A percentile compares a stretch with the other conserved stretches of the same genome.
These are phyloP conservation scores for Sporormia fimetaria DNA, from an alignment of 495 filamentous ascomycete species.

Conservation along the genomic window DNA sequence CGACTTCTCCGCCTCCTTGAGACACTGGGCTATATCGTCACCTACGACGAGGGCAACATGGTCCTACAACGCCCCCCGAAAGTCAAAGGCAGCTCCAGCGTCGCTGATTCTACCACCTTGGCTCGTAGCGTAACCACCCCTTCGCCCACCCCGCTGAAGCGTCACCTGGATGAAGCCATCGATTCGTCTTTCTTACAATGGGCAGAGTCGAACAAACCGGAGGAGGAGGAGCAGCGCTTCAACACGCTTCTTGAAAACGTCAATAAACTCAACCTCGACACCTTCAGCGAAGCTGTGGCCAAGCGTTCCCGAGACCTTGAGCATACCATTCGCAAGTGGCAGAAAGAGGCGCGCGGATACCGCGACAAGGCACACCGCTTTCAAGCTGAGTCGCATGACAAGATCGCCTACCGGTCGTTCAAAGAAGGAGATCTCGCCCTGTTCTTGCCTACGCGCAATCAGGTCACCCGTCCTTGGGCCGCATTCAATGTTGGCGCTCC, in stretches of 20 bases:
- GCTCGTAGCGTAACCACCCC: slow-evolving; percentile 21
- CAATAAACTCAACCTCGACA: slow-evolving; percentile 66
- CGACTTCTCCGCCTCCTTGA: slow-evolving; percentile 69
- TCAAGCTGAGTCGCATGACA: slow-evolving; percentile 83
- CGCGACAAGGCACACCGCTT: slow-evolving; percentile 76
- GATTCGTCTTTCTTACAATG: slow-evolving; percentile 65
- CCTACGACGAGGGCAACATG: slow-evolving; percentile 61
- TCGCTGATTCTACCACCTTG: slow-evolving; percentile 41
- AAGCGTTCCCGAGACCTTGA: slow-evolving; percentile 86
- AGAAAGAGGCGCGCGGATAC: slow-evolving; percentile 75
- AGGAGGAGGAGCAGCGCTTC: slow-evolving; percentile 60
- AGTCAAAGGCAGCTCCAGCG: slow-evolving; percentile 43
- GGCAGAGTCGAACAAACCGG: slow-evolving; percentile 56
- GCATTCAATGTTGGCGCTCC: slow-evolving; percentile 96
- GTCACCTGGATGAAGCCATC: slow-evolving; percentile 35
- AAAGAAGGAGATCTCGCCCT: slow-evolving; percentile 93
- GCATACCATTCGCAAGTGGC: slow-evolving; percentile 75
- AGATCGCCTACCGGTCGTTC: slow-evolving; percentile 93
- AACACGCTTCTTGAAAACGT: slow-evolving; percentile 56
- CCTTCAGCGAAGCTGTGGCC: slow-evolving; percentile 67
- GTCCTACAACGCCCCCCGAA: slow-evolving; percentile 63
- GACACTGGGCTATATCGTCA: slow-evolving; percentile 68
- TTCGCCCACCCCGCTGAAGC: slow-evolving; percentile 26
- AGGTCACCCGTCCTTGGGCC: slow-evolving; percentile 88
- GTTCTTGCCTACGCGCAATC: slow-evolving; percentile 89